A percentile compares a stretch with the other conserved stretches of the same genome.
phyloP scores from a whole-genome alignment of 2,329 filamentous ascomycete species.

The Penicillium sp. region DNA sequence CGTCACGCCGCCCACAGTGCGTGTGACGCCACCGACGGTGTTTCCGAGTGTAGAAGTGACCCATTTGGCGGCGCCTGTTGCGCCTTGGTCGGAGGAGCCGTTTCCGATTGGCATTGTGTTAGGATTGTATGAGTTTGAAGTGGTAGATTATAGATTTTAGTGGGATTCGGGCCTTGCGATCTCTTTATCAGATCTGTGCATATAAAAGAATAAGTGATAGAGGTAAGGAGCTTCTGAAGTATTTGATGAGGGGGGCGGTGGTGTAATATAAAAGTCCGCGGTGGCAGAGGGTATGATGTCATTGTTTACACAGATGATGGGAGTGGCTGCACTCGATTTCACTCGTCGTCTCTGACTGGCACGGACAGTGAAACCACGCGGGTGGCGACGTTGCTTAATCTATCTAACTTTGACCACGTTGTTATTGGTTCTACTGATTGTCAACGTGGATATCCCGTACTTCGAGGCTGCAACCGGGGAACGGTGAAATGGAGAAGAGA shows the following conservation, averaged over 20 bases:
- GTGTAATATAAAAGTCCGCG: not conserved
- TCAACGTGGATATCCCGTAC: not conserved
- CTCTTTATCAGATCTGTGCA: not conserved
- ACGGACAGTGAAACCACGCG: not conserved
- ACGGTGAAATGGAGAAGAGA: slow-evolving; percentile 7
- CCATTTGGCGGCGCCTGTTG: slow-evolving; percentile 54
- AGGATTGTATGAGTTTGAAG: not conserved
- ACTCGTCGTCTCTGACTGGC: not conserved
- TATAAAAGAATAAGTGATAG: not conserved
- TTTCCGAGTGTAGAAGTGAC: slow-evolving; percentile 57
- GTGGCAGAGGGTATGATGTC: slow-evolving; percentile 12
- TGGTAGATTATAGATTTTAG: not conserved
- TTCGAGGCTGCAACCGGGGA: not conserved
- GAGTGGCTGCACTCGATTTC: slow-evolving; percentile 9
- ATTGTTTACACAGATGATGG: slow-evolving; percentile 14
- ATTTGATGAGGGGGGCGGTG: not conserved
- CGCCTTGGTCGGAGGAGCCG: slow-evolving; percentile 37
- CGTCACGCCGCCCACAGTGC: slow-evolving; percentile 54
- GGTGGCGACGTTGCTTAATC: not conserved
- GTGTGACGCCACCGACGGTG: slow-evolving; percentile 53
- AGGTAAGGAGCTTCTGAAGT: not conserved
- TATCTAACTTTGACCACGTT: not conserved
- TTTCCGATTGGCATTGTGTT: slow-evolving; percentile 15
- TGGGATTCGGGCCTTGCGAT: not conserved
- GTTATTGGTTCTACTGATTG: not conserved